Base-by-base conservation (phyloP, 163 green algal species). In the Chlorella variabilis region DNA sequence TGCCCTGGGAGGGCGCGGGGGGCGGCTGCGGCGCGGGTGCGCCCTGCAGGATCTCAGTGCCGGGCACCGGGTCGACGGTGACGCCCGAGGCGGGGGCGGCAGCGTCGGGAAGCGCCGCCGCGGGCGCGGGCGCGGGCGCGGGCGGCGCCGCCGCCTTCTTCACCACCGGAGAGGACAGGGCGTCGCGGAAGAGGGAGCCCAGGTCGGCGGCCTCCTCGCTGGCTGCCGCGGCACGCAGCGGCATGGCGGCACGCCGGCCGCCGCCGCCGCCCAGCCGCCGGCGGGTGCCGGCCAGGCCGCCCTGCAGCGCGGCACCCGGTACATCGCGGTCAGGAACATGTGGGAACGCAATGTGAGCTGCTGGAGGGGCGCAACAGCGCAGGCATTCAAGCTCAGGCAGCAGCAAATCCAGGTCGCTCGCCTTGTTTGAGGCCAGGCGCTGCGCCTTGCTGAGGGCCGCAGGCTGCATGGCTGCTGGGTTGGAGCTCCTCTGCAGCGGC, bases 21-120 rank as follows among this genome's bases (percentile, higher is more conserved):
- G 78, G 48, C 38, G 78, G 48, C 34, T 39, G 33, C 18, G 49
- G 67, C 51, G 39, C 25, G 9, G 78, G 48, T 3, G 48, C 45
- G 6, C 58, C 2, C 1, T 39, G 58, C 27, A 84, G 29, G 6
- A 84, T 42, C 51, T 84, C 78, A 1, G 51, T 61, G 49, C 78
- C 78, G 29, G 78, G 78, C 58, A 84, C 78, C 38, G 70, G 70
- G 70, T 77, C 48, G 0, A 66, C 48, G 18, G 70, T 77, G 45
- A 77, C 48, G 31, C 48, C 38, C 48, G 70, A 18, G 21, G 70
- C 70, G 3, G 70, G 48, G 45, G 70, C 29, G 11, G 48, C 70
- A 25, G 48, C 70, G 17, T 45, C 48, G 18, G 70, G 70, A 48
- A 51, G 11, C 20, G 48, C 21, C 63, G 63, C 11, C 5, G 33